These are phyloP conservation scores for Trypanosoma melophagium DNA, from an alignment of 208 protist species.

Conservation along the genomic window DNA sequence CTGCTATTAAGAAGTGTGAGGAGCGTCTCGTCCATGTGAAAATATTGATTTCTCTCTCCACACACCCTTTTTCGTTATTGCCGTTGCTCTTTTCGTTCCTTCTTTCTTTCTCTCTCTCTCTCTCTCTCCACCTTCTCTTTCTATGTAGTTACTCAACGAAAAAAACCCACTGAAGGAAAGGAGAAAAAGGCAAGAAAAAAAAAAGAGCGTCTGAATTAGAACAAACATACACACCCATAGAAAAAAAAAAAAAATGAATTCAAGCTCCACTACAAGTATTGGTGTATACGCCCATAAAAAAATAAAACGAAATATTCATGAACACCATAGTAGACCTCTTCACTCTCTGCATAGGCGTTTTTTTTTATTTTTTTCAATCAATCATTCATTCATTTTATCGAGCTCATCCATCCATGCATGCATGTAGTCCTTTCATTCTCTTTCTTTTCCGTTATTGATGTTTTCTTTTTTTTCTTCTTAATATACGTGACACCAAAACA, in stretches of 20 bases:
- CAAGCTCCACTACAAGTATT: conserved; percentile 6
- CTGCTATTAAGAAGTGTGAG: conserved; percentile 12
- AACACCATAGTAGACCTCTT: too few relatives aligned
- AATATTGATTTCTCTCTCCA: background rate
- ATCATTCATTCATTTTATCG: background rate
- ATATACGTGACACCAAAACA: background rate
- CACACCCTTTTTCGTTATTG: background rate
- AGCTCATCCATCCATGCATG: background rate
- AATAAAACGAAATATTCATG: background rate
- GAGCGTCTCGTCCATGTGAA: conserved; percentile 17
- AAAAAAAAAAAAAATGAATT: conserved; percentile 20
- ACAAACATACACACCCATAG: background rate
- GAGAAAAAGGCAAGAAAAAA: background rate
- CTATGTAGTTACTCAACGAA: background rate
- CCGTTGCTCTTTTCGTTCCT: background rate
- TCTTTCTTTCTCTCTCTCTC: background rate
- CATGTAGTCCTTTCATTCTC: background rate
- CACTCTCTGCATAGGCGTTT: background rate
- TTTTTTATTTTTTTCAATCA: background rate
- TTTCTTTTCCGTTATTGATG: background rate
- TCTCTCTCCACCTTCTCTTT: background rate
- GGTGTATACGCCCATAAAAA: background rate
- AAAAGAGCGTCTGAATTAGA: conserved; percentile 13
- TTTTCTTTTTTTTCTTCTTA: conserved; percentile 1
- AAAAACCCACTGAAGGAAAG: background rate